Percentiles rank a stretch among this genome's conserved stretches.
phyloP scores from a whole-genome alignment of 192 early-diverging fungal species.

The Backusella mclennaniae region DNA sequence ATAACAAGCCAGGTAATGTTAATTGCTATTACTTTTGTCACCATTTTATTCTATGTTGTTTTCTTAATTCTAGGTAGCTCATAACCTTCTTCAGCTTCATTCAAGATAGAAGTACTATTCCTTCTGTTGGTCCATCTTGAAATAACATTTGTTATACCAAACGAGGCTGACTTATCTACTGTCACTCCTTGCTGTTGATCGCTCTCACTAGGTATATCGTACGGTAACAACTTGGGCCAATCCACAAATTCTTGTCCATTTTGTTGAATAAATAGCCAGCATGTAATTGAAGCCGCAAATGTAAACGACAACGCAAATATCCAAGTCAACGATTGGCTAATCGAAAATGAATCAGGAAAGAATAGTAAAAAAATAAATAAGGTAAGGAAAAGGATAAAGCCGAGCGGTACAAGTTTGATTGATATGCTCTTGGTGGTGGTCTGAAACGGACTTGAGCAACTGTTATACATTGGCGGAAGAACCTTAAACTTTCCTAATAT shows the following conservation, averaged over 20 bases:
- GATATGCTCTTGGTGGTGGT: not conserved
- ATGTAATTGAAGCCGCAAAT: slow-evolving; percentile 34
- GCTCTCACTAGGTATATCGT: not conserved
- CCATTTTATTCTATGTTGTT: slow-evolving; percentile 15
- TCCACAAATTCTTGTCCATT: slow-evolving; percentile 47
- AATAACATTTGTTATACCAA: not conserved
- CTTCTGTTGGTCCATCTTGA: not conserved
- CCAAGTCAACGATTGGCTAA: slow-evolving; percentile 17
- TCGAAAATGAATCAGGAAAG: slow-evolving; percentile 26
- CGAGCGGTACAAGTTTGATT: slow-evolving; percentile 1
- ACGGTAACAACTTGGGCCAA: slow-evolving; percentile 50
- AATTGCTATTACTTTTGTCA: not conserved
- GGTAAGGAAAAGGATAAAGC: not conserved
- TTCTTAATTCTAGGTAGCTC: slow-evolving; percentile 24
- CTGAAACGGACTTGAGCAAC: slow-evolving; percentile 24
- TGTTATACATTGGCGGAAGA: slow-evolving; percentile 19
- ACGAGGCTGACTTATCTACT: not conserved
- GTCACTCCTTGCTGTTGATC: not conserved
- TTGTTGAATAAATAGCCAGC: slow-evolving; percentile 37
- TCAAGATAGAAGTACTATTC: slow-evolving; percentile 11
- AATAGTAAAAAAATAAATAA: slow-evolving; percentile 38
- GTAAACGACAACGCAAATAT: slow-evolving; percentile 37
- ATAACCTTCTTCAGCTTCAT: slow-evolving; percentile 26
- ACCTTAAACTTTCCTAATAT: slow-evolving; percentile 69
- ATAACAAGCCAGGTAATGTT: not conserved